These are phyloP conservation scores for Pyrenophora seminiperda DNA, from an alignment of 2,329 filamentous ascomycete species.

Conservation along the genomic window DNA sequence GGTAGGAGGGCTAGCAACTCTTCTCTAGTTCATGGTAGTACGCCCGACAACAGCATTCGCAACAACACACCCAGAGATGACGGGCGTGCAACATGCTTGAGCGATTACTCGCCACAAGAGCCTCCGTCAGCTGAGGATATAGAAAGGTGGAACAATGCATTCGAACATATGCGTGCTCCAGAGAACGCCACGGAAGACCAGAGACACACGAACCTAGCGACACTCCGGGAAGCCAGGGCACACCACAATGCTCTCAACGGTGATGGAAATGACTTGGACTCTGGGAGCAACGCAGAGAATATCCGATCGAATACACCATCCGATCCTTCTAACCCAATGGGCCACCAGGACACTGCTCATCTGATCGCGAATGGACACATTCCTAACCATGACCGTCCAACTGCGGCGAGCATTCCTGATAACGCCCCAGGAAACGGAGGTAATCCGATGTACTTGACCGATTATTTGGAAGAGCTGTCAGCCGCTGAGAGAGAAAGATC, in stretches of 20 bases:
- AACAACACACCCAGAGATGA: conserved; percentile 6
- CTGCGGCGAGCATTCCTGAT: too few relatives aligned
- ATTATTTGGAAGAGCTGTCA: too few relatives aligned
- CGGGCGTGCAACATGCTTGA: conserved; percentile 1
- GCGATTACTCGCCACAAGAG: conserved; percentile 1
- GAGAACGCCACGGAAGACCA: background rate
- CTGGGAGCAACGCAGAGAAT: too few relatives aligned
- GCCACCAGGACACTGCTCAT: too few relatives aligned
- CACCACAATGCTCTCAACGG: conserved; percentile 21
- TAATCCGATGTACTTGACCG: too few relatives aligned
- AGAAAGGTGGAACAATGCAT: background rate
- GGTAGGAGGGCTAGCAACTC: conserved; percentile 2
- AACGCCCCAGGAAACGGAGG: too few relatives aligned
- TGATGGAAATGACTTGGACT: background rate
- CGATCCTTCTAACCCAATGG: too few relatives aligned
- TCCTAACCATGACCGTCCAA: too few relatives aligned
- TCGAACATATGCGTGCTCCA: conserved; percentile 1
- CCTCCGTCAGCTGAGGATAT: conserved; percentile 1
- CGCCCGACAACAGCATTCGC: background rate
- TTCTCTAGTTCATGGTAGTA: conserved; percentile 6
- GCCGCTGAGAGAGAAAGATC: too few relatives aligned
- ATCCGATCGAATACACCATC: too few relatives aligned
- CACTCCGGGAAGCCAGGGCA: conserved; percentile 26
- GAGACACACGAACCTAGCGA: background rate
- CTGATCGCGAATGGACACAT: too few relatives aligned